Evolutionary conservation across 1,139 yeast genomes (phyloP).

Genomic region (Taiozyma sp.): DNA sequence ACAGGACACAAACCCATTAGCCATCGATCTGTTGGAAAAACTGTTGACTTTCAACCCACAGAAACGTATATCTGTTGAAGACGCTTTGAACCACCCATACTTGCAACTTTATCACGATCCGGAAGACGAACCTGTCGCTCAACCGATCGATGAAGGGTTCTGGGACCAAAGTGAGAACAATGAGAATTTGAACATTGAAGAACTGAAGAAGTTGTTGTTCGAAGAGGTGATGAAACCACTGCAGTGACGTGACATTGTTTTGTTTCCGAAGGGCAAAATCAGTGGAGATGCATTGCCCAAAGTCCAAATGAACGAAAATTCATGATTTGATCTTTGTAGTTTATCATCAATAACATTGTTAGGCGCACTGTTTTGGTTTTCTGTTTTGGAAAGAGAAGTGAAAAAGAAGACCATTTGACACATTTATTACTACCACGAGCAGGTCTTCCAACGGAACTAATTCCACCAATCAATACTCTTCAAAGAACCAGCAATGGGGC

Average conservation of each 20-base stretch:
- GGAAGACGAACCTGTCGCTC: slow-evolving; percentile 74
- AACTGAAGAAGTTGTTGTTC: slow-evolving; percentile 57
- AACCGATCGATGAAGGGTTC: slow-evolving; percentile 68
- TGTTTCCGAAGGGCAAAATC: too few relatives aligned
- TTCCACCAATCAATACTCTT: too few relatives aligned
- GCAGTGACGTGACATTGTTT: slow-evolving; percentile 5
- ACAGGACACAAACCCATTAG: slow-evolving; percentile 53
- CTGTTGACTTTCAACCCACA: slow-evolving; percentile 77
- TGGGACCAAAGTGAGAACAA: slow-evolving; percentile 78
- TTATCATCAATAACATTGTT: not conserved
- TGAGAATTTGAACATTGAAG: slow-evolving; percentile 62
- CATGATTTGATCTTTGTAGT: not conserved
- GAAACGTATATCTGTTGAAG: slow-evolving; percentile 70
- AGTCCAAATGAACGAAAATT: not conserved
- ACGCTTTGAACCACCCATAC: slow-evolving; percentile 82
- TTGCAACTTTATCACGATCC: slow-evolving; percentile 75
- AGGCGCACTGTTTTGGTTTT: not conserved
- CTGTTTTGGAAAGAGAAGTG: too few relatives aligned
- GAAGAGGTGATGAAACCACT: slow-evolving; percentile 24
- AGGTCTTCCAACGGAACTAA: too few relatives aligned
- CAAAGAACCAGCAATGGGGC: not conserved
- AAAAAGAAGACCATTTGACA: not conserved
- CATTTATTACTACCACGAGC: not conserved
- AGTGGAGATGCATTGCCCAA: not conserved
- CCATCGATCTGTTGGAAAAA: slow-evolving; percentile 69